Evolutionary conservation across 2,329 filamentous ascomycete species (phyloP).

Genomic region (Apiospora marii): DNA sequence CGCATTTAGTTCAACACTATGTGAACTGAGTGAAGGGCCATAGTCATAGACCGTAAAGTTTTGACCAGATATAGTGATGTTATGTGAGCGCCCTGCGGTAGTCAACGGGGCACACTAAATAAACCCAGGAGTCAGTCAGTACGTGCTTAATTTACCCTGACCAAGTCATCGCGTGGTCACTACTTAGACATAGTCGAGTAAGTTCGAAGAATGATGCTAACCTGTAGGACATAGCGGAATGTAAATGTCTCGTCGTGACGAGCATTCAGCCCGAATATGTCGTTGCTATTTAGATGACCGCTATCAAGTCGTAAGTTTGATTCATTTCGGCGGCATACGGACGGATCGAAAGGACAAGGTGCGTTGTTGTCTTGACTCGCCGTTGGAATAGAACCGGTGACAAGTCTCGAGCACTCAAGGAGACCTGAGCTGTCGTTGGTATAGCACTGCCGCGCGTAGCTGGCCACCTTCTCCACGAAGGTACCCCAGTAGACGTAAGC

Average conservation of each 20-base stretch:
- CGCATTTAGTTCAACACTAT: too few species aligned
- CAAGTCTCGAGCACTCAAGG: constrained; percentile 28
- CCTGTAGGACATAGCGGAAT: constrained; percentile 28
- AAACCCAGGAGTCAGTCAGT: too few species aligned
- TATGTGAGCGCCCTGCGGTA: neutral
- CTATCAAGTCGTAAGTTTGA: constrained; percentile 29
- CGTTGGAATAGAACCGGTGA: neutral
- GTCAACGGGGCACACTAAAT: neutral
- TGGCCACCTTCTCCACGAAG: constrained; percentile 27
- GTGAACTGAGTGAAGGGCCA: too few species aligned
- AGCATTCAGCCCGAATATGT: constrained; percentile 30
- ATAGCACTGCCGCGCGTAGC: constrained; percentile 33
- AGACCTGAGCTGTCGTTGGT: neutral
- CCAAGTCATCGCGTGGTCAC: too few species aligned
- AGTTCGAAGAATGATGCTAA: too few species aligned
- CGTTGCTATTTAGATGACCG: constrained; percentile 31
- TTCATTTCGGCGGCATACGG: constrained; percentile 24
- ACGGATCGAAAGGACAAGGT: constrained; percentile 28
- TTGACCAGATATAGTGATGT: neutral
- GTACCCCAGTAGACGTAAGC: neutral
- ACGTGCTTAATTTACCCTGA: too few species aligned
- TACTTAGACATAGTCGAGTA: too few species aligned
- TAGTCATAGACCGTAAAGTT: constrained; percentile 13
- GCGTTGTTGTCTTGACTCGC: constrained; percentile 17
- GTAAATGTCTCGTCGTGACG: constrained; percentile 25